Conservation (phyloP, 768 basidiomycete species). For the Collybia sp. region DNA sequence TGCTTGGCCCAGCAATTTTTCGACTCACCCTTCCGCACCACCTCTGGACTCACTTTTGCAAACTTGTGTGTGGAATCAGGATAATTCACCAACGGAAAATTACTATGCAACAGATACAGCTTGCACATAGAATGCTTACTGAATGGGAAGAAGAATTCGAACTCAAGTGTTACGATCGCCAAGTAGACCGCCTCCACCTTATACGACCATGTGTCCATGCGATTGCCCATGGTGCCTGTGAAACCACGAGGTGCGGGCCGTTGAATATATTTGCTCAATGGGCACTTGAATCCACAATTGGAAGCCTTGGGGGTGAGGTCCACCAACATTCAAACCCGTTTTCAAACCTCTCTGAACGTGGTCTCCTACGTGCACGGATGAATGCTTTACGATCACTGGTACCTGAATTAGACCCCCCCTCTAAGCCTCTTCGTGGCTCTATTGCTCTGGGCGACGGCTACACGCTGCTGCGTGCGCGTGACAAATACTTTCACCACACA, state of each 20-base stretch:
- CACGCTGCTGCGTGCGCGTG: constrained; percentile 11
- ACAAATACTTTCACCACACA: constrained; percentile 6
- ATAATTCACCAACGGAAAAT: too few relatives aligned
- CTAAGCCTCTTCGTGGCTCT: background rate
- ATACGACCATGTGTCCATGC: constrained; percentile 1
- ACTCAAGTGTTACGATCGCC: constrained; percentile 13
- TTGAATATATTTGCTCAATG: constrained; percentile 4
- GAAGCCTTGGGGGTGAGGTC: constrained; percentile 9
- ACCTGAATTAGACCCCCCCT: background rate
- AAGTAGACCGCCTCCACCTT: background rate
- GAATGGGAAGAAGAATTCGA: constrained; percentile 18
- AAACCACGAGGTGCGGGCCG: background rate
- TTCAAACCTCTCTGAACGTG: constrained; percentile 2
- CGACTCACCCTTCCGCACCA: too few relatives aligned
- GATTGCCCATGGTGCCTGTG: background rate
- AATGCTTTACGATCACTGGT: constrained; percentile 19
- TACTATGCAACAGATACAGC: constrained; percentile 5
- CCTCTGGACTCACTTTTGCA: background rate
- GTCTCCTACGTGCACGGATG: constrained; percentile 15
- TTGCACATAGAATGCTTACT: constrained; percentile 10
- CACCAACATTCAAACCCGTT: constrained; percentile 7
- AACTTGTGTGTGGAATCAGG: constrained; percentile 13
- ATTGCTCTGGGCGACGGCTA: constrained; percentile 7
- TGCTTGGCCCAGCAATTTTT: constrained; percentile 4
- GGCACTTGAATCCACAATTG: constrained; percentile 9